Base-by-base conservation (phyloP, 345 rosid genomes). In the Populus pruinosa region DNA sequence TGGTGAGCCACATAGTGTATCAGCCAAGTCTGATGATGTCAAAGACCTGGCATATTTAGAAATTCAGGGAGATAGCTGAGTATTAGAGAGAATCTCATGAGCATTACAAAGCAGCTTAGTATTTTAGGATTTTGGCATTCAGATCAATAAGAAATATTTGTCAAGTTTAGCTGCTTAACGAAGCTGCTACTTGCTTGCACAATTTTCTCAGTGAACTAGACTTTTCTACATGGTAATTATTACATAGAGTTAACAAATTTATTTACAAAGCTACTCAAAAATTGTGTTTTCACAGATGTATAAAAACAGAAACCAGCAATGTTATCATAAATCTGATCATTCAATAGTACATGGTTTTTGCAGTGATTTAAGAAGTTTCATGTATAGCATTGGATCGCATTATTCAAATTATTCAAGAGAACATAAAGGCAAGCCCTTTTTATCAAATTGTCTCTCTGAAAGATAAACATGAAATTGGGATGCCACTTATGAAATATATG, bases 1-100 rank as follows among this genome's bases (percentile, higher is more conserved):
- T 49, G 97, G 97, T 62, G 97, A 93, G 76, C 97, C 97, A 27
- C 97, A 93, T 63, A 87, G 78, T 12, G 97, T 93, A 61, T 85
- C 90, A 6, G 96, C 97, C 85, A 91, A 83, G 68, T 80, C 85
- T 81, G 88, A 82, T 8, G 93, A 90, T 53, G 89, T 90, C 85
- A 93, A 71, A 53, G 94, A 90, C 89, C 96, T 93, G 77, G 17
- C 4, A 59, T n/a, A 74, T 29, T 41, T 47, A 76, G 67, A 38
- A 67, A 67, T 63, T 59, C 38, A 70, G 67, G 31, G 63, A 79
- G 29, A 74, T 56, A 76, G 62, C 65, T 71, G 31, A 61, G 71
- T 29, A 47, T 47, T 67, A 43, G 61, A 67, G 14, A 63, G 14
- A 23, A 41, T 36, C 25, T 8, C 23, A 17, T 44, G 43, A 64